A percentile compares a stretch with the other conserved stretches of the same genome.
Conservation (phyloP, 169 alveolate species). For the Plasmodium gaboni region DNA sequence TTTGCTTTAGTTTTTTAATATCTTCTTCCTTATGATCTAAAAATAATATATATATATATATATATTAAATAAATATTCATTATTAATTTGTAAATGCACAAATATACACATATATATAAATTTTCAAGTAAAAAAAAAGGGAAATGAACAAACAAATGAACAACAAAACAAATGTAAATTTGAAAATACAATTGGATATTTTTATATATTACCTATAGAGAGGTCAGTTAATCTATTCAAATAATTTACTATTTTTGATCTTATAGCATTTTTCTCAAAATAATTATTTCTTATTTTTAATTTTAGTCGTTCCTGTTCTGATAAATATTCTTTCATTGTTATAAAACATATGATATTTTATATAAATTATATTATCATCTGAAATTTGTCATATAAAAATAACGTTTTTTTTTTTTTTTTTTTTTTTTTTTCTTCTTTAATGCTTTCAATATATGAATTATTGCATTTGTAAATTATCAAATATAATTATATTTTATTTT, state of each 20-base stretch:
- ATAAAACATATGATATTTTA: too few species aligned
- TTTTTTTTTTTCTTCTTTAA: too few species aligned
- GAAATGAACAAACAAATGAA: background rate
- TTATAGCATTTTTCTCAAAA: slow-evolving; percentile 51
- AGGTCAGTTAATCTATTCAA: slow-evolving; percentile 52
- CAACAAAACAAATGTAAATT: background rate
- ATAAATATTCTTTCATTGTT: slow-evolving; percentile 45
- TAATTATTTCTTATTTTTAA: slow-evolving; percentile 56
- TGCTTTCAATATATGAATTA: too few species aligned
- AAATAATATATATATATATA: background rate
- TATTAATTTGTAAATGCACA: background rate
- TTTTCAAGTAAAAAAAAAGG: background rate
- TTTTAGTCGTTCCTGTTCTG: slow-evolving; percentile 57
- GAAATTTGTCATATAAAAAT: too few species aligned
- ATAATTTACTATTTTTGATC: slow-evolving; percentile 57
- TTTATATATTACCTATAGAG: slow-evolving; percentile 22
- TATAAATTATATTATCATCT: too few species aligned
- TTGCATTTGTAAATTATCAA: too few species aligned
- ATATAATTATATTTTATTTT: too few species aligned
- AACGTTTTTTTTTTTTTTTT: too few species aligned
- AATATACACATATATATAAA: background rate
- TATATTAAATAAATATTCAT: too few species aligned
- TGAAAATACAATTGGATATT: background rate
- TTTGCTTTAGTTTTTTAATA: background rate
- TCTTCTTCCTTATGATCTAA: slow-evolving; percentile 9